Evolutionary conservation across 2,329 filamentous ascomycete species (phyloP).

Genomic region (Beauveria sp.): DNA sequence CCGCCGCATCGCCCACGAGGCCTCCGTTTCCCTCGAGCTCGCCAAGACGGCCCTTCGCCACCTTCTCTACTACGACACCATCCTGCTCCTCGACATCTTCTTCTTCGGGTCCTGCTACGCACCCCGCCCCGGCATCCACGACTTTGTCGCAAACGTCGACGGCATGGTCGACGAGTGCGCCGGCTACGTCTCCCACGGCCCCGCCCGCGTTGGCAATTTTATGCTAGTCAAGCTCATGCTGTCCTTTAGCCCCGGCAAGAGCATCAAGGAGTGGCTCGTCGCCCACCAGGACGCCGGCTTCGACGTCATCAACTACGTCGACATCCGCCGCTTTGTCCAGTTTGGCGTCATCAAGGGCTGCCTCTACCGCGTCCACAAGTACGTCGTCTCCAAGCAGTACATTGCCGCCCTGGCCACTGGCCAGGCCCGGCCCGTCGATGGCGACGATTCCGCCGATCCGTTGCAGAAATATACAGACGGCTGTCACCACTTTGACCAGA

Average conservation of each 20-base stretch:
- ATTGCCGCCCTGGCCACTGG: conserved; percentile 49
- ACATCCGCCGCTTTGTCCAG: conserved; percentile 85
- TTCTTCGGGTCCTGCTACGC: conserved; percentile 91
- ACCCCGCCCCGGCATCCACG: conserved; percentile 65
- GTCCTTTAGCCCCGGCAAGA: conserved; percentile 72
- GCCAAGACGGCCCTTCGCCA: conserved; percentile 82
- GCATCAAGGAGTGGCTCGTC: conserved; percentile 81
- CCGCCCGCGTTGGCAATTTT: conserved; percentile 45
- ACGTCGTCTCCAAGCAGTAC: conserved; percentile 64
- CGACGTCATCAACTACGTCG: conserved; percentile 65
- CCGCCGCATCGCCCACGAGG: conserved; percentile 73
- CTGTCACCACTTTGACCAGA: conserved; percentile 71
- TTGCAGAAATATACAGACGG: conserved; percentile 67
- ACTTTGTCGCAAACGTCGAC: conserved; percentile 68
- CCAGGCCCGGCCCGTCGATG: conserved; percentile 32
- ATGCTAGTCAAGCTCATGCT: conserved; percentile 78
- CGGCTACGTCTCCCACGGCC: conserved; percentile 61
- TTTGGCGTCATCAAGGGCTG: conserved; percentile 96
- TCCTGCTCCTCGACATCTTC: conserved; percentile 88
- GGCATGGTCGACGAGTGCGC: conserved; percentile 80
- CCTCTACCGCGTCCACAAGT: conserved; percentile 87
- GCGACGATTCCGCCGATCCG: conserved; percentile 33
- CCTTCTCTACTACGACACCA: conserved; percentile 85
- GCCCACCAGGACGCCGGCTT: conserved; percentile 60
- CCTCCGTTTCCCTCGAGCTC: conserved; percentile 79